phyloP scores from a whole-genome alignment of 345 rosid genomes.

The Camelina laxa region DNA sequence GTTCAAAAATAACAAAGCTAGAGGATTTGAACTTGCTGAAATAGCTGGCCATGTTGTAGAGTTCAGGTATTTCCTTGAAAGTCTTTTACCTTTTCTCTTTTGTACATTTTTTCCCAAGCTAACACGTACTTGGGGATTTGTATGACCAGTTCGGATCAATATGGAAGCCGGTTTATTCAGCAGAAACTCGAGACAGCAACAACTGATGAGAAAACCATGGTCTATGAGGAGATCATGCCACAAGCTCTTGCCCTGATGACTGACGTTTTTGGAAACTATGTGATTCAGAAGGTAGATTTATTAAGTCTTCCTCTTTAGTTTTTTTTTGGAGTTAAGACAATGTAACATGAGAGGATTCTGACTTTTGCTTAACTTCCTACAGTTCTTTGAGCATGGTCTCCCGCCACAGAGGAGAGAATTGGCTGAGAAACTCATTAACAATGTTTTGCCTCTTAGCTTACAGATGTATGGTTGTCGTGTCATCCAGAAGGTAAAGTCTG shows the following conservation, averaged over 20 bases:
- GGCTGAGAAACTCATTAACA: constrained; percentile 77
- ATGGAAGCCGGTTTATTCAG: constrained; percentile 96
- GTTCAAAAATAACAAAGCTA: constrained; percentile 72
- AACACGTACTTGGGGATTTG: background rate
- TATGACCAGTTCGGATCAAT: constrained; percentile 78
- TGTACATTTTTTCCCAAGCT: background rate
- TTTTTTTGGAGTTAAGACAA: background rate
- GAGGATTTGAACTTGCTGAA: constrained; percentile 70
- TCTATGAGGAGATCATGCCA: constrained; percentile 88
- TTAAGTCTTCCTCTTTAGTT: background rate
- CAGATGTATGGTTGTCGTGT: constrained; percentile 99
- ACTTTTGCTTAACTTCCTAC: constrained; percentile 14
- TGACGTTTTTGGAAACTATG: constrained; percentile 96
- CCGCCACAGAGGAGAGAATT: constrained; percentile 81
- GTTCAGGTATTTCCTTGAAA: constrained; percentile 56
- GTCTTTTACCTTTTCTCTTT: background rate
- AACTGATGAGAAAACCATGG: constrained; percentile 83
- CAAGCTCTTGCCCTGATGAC: constrained; percentile 84
- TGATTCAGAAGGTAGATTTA: constrained; percentile 79
- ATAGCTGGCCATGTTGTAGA: constrained; percentile 76
- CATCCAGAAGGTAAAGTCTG: constrained; percentile 75
- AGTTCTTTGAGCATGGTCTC: constrained; percentile 98
- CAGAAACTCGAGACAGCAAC: constrained; percentile 96
- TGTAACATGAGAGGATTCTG: background rate
- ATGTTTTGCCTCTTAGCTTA: constrained; percentile 86